Conservation (phyloP, 2,329 filamentous ascomycete species). For the Alternaria sp. region DNA sequence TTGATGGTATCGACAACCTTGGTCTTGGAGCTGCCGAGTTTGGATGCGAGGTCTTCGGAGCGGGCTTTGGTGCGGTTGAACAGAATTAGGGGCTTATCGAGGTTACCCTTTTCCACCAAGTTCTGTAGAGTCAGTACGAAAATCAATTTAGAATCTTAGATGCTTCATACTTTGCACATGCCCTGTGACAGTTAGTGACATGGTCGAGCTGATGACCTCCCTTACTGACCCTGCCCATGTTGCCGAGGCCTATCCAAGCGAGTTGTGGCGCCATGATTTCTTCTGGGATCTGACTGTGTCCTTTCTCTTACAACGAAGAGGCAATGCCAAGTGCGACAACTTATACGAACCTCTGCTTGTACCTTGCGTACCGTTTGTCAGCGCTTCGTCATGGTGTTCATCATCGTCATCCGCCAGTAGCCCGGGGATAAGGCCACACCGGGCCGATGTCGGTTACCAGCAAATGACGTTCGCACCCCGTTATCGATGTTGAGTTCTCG, state of each 20-base stretch:
- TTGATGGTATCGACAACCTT: constrained; percentile 68
- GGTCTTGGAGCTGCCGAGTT: constrained; percentile 66
- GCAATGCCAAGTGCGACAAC: background rate
- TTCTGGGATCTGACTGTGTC: background rate
- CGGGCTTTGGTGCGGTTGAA: constrained; percentile 79
- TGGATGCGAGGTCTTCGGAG: constrained; percentile 67
- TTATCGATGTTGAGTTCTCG: constrained; percentile 4
- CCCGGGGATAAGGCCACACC: constrained; percentile 3
- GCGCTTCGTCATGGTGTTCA: constrained; percentile 5
- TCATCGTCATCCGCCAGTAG: background rate
- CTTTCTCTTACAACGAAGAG: background rate
- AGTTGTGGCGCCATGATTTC: constrained; percentile 58
- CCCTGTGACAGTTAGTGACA: constrained; percentile 58
- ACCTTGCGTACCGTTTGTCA: background rate
- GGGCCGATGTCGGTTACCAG: constrained; percentile 22
- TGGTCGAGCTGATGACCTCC: constrained; percentile 6
- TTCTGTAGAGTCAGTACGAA: constrained; percentile 59
- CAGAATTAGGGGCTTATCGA: constrained; percentile 74
- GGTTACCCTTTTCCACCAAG: constrained; percentile 75
- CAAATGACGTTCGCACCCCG: constrained; percentile 20
- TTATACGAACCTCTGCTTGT: background rate
- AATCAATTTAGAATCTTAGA: too few relatives aligned
- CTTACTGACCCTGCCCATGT: constrained; percentile 77
- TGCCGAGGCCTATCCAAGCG: constrained; percentile 83
- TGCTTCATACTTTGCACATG: constrained; percentile 65